Base-by-base conservation (phyloP, 2,329 filamentous ascomycete species). In the Fusarium sp. region DNA sequence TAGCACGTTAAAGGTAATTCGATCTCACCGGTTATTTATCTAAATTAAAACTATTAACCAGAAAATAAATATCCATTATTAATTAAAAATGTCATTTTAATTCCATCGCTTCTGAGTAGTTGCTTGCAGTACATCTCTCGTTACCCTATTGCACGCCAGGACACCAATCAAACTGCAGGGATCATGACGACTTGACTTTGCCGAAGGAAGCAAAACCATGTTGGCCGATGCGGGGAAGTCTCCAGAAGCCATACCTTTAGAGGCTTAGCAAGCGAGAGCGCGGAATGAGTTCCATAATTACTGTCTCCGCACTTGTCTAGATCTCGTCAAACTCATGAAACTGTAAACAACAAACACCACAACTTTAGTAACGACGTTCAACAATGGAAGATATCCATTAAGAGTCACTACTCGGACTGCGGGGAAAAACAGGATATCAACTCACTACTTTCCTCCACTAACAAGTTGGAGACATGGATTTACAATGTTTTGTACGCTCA, bases 221-320 rank as follows among this genome's bases (percentile, higher is more conserved):
- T 47, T 47, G 14, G 18, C 45, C 45, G 25, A 47, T 9, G 13
- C 43, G 16, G 18, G 23, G 12, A 13, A 8, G 3, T 3, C 12
- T 7, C 3, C 8, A n/a, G 12, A 3, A 14, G 25, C 21, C 3
- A 27, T 40, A 11, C 21, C 48, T 4, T 0, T 12, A 16, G 12
- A n/a, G 21, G 21, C 10, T 20, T 27, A 25, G 34, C 34, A n/a
- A 20, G 4, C 12, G 12, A 20, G 30, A 7, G 12, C 6, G 21
- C 60, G 60, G 60, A 63, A 63, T 25, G 7, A 23, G 46, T 63
- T 63, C 60, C 60, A 32, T 14, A 3, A 9, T 10, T 12, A 32
- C 18, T 20, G 21, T 18, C 60, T 47, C 60, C 60, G 59, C 60
- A 63, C 28, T 63, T 53, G 4, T 37, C 4, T 40, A n/a, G 43